Conservation (phyloP, 2,329 filamentous ascomycete species). For the Calonectria leucothoes region DNA sequence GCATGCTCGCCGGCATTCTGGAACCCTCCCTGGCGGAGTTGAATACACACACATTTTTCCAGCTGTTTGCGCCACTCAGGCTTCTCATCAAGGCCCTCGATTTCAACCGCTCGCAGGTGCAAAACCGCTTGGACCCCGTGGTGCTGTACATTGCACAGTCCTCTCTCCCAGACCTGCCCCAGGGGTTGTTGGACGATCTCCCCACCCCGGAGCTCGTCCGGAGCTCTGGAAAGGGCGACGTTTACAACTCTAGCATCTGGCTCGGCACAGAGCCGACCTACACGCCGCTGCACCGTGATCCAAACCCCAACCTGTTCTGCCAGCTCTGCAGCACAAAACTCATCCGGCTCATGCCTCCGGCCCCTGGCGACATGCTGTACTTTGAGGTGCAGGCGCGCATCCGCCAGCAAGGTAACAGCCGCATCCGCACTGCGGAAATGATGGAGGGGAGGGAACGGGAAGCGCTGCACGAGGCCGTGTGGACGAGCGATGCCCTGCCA, state of each 20-base stretch:
- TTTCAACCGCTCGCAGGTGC: slow-evolving; percentile 54
- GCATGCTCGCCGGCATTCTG: slow-evolving; percentile 46
- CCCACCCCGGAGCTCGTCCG: slow-evolving; percentile 74
- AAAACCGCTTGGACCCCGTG: slow-evolving; percentile 37
- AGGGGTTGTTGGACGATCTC: slow-evolving; percentile 70
- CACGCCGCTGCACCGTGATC: slow-evolving; percentile 91
- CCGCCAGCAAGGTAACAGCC: slow-evolving; percentile 52
- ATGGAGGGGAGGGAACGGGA: slow-evolving; percentile 83
- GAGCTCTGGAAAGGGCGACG: slow-evolving; percentile 77
- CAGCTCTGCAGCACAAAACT: slow-evolving; percentile 81
- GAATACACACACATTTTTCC: slow-evolving; percentile 58
- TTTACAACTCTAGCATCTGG: slow-evolving; percentile 92
- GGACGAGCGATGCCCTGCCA: slow-evolving; percentile 58
- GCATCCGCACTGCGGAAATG: slow-evolving; percentile 86
- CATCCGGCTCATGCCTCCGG: slow-evolving; percentile 77
- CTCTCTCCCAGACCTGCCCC: slow-evolving; percentile 76
- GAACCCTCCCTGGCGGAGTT: slow-evolving; percentile 39
- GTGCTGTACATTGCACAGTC: slow-evolving; percentile 90
- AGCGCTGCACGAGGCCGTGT: slow-evolving; percentile 76
- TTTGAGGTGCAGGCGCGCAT: slow-evolving; percentile 57
- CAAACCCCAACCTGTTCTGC: slow-evolving; percentile 92
- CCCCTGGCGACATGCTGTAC: slow-evolving; percentile 74
- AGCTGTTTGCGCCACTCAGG: slow-evolving; percentile 70
- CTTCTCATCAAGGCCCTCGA: slow-evolving; percentile 71
- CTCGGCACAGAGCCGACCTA: slow-evolving; percentile 87